Percentiles rank a stretch among this genome's conserved stretches.
Evolutionary conservation across 2,329 filamentous ascomycete genomes (phyloP).

Genomic region (Ilyonectria sp.): DNA sequence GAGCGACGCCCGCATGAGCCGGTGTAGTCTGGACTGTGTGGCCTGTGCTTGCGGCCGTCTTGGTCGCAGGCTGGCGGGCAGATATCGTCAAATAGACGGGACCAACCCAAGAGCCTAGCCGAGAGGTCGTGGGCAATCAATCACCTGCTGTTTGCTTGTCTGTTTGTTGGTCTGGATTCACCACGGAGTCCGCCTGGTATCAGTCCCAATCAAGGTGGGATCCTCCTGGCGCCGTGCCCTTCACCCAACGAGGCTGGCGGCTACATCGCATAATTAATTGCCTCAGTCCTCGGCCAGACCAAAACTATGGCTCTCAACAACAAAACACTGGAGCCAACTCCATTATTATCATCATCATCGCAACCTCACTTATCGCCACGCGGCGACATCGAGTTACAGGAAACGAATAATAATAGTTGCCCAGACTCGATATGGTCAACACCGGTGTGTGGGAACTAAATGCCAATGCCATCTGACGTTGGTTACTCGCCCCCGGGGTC

Average conservation of each 20-base stretch:
- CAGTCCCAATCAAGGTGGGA: slow-evolving; percentile 26
- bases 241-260: slow-evolving; percentile 14
- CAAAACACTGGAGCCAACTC: slow-evolving; percentile 10
- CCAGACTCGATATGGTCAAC: slow-evolving; percentile 22
- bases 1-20: slow-evolving; percentile 12
- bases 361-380: slow-evolving; percentile 21
- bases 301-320: slow-evolving; percentile 3
- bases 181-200: slow-evolving; percentile 3
- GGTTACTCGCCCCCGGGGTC: slow-evolving; percentile 18
- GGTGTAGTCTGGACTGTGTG: slow-evolving; percentile 17
- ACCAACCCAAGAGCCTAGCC: slow-evolving; percentile 8
- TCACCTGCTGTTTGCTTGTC: not conserved
- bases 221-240: slow-evolving; percentile 15
- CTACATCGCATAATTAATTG: slow-evolving; percentile 28
- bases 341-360: slow-evolving; percentile 8
- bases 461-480: slow-evolving; percentile 19
- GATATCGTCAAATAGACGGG: not conserved
- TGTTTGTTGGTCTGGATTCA: slow-evolving; percentile 16
- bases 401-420: slow-evolving; percentile 19
- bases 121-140: slow-evolving; percentile 15
- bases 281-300: slow-evolving; percentile 12
- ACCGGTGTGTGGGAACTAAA: slow-evolving; percentile 29
- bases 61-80: not conserved
- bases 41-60: not conserved
- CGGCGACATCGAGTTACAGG: slow-evolving; percentile 32